Conservation (phyloP, 1,284 basidiomycete species). For the Lignosus rhinocerotis region DNA sequence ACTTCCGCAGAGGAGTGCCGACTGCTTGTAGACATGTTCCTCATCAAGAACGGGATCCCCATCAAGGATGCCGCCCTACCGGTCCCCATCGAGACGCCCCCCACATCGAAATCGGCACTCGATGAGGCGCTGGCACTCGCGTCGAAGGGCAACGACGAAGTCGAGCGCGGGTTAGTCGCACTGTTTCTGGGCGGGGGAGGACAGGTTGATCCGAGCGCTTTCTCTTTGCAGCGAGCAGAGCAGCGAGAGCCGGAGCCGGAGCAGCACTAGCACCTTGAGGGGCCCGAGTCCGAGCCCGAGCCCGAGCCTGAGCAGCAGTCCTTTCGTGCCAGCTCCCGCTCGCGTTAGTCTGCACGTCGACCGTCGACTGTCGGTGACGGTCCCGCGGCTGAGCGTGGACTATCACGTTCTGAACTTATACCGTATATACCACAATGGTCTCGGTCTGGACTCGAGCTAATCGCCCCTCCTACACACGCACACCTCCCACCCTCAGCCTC, state of each 20-base stretch:
- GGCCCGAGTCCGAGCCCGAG: background rate
- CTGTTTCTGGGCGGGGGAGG: conserved; percentile 30
- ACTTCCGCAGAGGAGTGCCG: conserved; percentile 82
- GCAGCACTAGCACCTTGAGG: background rate
- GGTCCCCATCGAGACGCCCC: conserved; percentile 9
- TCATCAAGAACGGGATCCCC: conserved; percentile 57
- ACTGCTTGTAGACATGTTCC: conserved; percentile 78
- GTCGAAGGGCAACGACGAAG: conserved; percentile 22
- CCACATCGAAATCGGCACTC: conserved; percentile 6
- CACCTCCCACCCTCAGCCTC: background rate
- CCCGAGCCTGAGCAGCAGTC: background rate
- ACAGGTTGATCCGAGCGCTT: conserved; percentile 13
- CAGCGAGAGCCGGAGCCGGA: background rate
- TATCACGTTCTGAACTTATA: conserved; percentile 22
- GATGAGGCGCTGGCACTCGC: conserved; percentile 19
- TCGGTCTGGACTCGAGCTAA: conserved; percentile 17
- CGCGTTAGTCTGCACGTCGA: background rate
- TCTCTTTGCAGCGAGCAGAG: conserved; percentile 10
- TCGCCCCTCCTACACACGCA: background rate
- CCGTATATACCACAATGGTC: conserved; percentile 22
- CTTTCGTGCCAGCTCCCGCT: background rate
- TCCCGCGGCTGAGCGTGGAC: conserved; percentile 20
- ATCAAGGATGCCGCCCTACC: conserved; percentile 5
- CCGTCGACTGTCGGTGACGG: conserved; percentile 12
- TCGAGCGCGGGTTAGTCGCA: conserved; percentile 32